Percentiles rank a stretch among this genome's conserved stretches.
Conservation (phyloP, 1,139 yeast species). For the Wickerhamomyces sp. region DNA sequence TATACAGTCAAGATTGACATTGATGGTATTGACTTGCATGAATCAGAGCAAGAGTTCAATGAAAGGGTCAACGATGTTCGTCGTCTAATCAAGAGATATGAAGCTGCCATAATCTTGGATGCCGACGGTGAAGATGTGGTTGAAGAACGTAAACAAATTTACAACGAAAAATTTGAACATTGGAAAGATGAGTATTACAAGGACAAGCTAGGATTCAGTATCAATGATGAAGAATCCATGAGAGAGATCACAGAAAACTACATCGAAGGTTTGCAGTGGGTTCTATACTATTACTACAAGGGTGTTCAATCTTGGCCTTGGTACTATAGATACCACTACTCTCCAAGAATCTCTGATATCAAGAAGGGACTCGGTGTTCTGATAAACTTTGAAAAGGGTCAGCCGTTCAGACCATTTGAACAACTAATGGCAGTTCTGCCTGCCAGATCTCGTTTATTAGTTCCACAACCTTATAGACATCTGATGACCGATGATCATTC, state of each 20-base stretch:
- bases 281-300: conserved; percentile 77
- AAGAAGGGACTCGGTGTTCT: conserved; percentile 59
- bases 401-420: conserved; percentile 88
- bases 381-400: conserved; percentile 61
- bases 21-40: conserved; percentile 67
- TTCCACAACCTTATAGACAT: conserved; percentile 74
- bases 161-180: conserved; percentile 63
- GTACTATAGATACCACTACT: conserved; percentile 83
- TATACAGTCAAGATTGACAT: conserved; percentile 61
- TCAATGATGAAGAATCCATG: conserved; percentile 52
- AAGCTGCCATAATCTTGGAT: conserved; percentile 62
- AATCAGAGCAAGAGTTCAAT: conserved; percentile 56
- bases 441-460: conserved; percentile 76
- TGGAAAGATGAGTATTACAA: conserved; percentile 87
- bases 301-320: conserved; percentile 96
- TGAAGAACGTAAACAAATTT: conserved; percentile 58
- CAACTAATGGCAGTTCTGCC: conserved; percentile 98
- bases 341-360: conserved; percentile 90
- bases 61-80: conserved; percentile 37
- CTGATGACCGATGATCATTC: conserved; percentile 88
- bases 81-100: conserved; percentile 56
- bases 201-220: conserved; percentile 66
- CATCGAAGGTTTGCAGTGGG: conserved; percentile 95
- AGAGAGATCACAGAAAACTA: conserved; percentile 70
- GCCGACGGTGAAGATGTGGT: conserved; percentile 57